Percentiles rank a stretch among this genome's conserved stretches.
These are phyloP conservation scores for Oryza coarctata DNA, from an alignment of 176 grass and related monocot species.

Conservation along the genomic window DNA sequence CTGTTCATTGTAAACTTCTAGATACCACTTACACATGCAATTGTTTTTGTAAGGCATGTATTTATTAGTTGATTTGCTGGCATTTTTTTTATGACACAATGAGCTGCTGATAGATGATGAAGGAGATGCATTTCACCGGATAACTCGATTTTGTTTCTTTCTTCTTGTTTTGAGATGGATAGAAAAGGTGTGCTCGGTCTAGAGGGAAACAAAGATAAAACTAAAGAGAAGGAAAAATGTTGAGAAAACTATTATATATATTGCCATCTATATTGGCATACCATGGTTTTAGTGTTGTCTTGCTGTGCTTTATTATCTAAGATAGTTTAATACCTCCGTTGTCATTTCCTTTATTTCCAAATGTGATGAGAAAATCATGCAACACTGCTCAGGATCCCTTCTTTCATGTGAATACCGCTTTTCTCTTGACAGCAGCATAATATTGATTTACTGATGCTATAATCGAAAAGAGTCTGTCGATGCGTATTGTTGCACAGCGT, in stretches of 20 bases:
- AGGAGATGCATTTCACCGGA: neutral
- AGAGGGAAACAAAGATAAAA: neutral
- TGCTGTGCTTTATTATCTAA: neutral
- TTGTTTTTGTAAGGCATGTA: slow-evolving; percentile 3
- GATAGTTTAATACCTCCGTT: neutral
- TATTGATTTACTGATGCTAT: neutral
- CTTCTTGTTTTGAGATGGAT: neutral
- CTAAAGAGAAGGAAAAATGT: neutral
- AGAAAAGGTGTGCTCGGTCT: neutral
- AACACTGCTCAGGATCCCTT: neutral
- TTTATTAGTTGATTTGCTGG: neutral
- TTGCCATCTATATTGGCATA: neutral
- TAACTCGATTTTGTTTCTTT: neutral
- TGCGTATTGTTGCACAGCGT: neutral
- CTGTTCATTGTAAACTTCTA: neutral
- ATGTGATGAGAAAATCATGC: neutral
- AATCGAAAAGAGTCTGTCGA: neutral
- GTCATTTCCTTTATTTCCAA: neutral
- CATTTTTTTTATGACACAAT: neutral
- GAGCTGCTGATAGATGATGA: neutral
- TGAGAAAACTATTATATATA: neutral
- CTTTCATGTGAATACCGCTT: neutral
- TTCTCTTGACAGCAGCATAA: neutral
- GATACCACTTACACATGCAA: neutral
- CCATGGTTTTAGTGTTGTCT: neutral